Evolutionary conservation across 805 yeast genomes (phyloP).

Genomic region (Cyberlindnera samutprakarnensis): DNA sequence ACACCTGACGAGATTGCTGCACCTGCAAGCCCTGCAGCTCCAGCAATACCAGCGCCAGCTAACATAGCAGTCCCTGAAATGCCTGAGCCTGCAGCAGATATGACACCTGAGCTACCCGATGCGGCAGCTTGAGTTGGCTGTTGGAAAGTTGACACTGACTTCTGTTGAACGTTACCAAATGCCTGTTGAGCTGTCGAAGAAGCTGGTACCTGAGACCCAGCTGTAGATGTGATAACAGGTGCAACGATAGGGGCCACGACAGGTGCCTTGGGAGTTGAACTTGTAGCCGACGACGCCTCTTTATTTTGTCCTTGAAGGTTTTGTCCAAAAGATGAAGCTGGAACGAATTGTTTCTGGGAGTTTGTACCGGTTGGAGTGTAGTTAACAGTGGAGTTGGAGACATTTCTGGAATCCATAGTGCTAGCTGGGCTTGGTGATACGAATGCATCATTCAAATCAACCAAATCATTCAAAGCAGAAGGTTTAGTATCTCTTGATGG

Average conservation of each 20-base stretch:
- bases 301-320: constrained; percentile 36
- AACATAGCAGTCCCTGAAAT: constrained; percentile 2
- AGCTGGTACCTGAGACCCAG: neutral
- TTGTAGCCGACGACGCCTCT: constrained; percentile 15
- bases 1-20: constrained; percentile 4
- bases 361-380: constrained; percentile 25
- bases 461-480: constrained; percentile 59
- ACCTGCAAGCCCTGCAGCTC: neutral
- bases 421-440: constrained; percentile 31
- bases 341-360: constrained; percentile 50
- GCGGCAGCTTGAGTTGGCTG: constrained; percentile 2
- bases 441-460: constrained; percentile 50
- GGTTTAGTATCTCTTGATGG: constrained; percentile 34
- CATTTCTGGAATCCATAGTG: constrained; percentile 13
- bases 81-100: constrained; percentile 4
- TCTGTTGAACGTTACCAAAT: constrained; percentile 3
- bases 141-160: no score
- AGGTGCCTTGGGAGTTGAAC: no score
- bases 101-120: neutral
- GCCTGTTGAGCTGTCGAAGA: constrained; percentile 1
- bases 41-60: constrained; percentile 4
- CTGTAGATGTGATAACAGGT: no score
- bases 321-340: constrained; percentile 84
- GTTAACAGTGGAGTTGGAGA: constrained; percentile 20
- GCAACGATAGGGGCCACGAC: constrained; percentile 9